Percentiles rank a stretch among this genome's conserved stretches.
phyloP scores from a whole-genome alignment of 176 grass and related monocot species.

The Oryza officinalis region DNA sequence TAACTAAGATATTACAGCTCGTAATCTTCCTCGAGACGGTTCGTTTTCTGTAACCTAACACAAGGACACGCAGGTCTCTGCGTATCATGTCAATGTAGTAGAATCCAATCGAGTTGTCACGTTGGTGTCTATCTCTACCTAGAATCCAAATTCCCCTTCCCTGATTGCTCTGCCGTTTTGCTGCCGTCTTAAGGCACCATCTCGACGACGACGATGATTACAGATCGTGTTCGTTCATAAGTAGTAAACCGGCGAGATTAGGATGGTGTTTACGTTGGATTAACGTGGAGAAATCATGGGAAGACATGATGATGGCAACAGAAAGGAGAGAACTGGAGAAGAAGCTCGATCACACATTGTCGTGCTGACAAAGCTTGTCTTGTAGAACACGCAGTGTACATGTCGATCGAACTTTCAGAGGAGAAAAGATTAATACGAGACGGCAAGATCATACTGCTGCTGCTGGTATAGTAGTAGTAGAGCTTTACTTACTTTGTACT shows the following conservation, averaged over 20 bases:
- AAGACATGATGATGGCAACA: not conserved
- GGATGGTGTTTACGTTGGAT: not conserved
- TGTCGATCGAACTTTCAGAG: too few relatives aligned
- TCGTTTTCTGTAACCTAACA: not conserved
- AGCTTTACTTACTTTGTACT: slow-evolving; percentile 40
- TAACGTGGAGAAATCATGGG: not conserved
- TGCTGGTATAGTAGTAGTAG: not conserved
- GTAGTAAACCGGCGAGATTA: not conserved
- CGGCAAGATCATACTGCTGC: slow-evolving; percentile 4
- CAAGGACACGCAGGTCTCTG: not conserved
- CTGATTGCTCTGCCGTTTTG: not conserved
- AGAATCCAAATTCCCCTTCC: not conserved
- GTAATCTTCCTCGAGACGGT: not conserved
- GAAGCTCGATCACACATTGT: not conserved
- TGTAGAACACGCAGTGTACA: slow-evolving; percentile 11
- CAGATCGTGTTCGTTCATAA: not conserved
- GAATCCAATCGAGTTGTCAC: not conserved
- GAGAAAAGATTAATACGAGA: not conserved
- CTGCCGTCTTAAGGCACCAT: slow-evolving; percentile 38
- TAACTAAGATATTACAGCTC: not conserved
- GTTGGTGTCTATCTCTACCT: not conserved
- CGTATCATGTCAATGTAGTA: not conserved
- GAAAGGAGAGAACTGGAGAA: not conserved
- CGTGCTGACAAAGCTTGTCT: slow-evolving; percentile 2
- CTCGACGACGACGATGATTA: not conserved